Evolutionary conservation across 768 basidiomycete species (phyloP), one percentile per base, ranked within the genome.

Genomic region (Chalciporus piperatus): DNA sequence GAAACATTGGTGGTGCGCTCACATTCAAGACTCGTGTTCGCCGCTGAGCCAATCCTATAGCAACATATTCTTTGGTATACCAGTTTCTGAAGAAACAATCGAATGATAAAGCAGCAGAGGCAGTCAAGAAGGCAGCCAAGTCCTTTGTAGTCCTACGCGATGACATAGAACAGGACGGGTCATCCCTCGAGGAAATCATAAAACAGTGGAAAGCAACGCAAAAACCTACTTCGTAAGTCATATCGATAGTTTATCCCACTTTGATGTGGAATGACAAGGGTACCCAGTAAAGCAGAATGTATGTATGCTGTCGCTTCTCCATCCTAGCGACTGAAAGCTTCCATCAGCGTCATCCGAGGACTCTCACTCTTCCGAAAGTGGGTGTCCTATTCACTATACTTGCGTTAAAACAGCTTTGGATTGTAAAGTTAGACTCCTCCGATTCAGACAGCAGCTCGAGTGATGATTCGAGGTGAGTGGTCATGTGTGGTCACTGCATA

Each of bases 11-110:
- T 32, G 72, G 84, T 85, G 70, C 54, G 78, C 60, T 33, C 28
- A 38, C 10, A 12, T 30, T 11, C 10, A 41, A 48, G 47, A 48
- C 35, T 49, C 39, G 58, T 47, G 45, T 35, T 45, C 35, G 10
- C 16, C 11, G 37, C 59, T 56, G 45, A 64, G n/a, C 16, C 48
- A 13, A 4, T 20, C 41, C 16, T 33, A 28, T 62, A 92, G 91
- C 76, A 20, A 85, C 87, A 4, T 94, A 92, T 74, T 78, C 81
- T 58, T 70, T 91, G 45, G 83, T 94, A 51, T 79, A 91, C 62
- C 72, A 81, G 9, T 94, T 93, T 70, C 75, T 94, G 33, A 73
- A 68, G 51, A 79, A 82, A 61, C 81, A 77, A 42, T 76, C 79
- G 0, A 86, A 92, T 66, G 63, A 65, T 27, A 89, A 89, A 60